phyloP scores from a whole-genome alignment of 441 rosid species.

The Geranium incanum region DNA sequence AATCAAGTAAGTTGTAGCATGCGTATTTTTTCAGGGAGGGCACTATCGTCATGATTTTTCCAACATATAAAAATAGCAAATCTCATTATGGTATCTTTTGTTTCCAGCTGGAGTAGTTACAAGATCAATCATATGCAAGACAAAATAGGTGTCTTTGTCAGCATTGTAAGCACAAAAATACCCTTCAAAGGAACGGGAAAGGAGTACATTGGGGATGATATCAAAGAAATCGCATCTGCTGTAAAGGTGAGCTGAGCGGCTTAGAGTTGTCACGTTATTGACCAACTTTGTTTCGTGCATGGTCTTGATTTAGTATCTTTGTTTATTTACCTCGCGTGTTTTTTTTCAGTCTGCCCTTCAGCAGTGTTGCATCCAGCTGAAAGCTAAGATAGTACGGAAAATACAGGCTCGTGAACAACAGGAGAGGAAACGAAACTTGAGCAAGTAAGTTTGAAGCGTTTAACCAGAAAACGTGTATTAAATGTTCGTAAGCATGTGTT shows the following conservation, averaged over 20 bases:
- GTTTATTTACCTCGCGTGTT: conserved; percentile 22
- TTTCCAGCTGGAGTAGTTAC: conserved; percentile 81
- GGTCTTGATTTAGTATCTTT: neutral
- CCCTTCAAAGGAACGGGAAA: conserved; percentile 98
- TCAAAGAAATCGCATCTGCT: conserved; percentile 82
- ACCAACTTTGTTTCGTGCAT: no score
- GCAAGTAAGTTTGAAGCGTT: conserved; percentile 43
- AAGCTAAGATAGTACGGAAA: conserved; percentile 73
- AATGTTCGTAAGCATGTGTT: conserved; percentile 1
- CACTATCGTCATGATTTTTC: conserved; percentile 4
- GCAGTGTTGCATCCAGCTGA: conserved; percentile 95
- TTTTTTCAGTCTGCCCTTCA: conserved; percentile 67
- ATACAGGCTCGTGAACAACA: conserved; percentile 92
- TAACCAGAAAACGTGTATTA: neutral
- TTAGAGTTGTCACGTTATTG: neutral
- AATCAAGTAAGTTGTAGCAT: conserved; percentile 59
- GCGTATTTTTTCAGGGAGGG: neutral
- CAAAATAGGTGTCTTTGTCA: conserved; percentile 86
- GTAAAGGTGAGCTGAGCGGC: conserved; percentile 60
- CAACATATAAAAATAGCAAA: neutral
- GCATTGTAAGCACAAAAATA: conserved; percentile 92
- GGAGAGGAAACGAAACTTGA: conserved; percentile 81
- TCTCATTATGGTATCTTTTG: conserved; percentile 8
- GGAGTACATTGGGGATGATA: conserved; percentile 97
- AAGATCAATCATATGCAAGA: conserved; percentile 90